phyloP scores from a whole-genome alignment of 108 stramenopile species.

The Skeletonema marinoi region DNA sequence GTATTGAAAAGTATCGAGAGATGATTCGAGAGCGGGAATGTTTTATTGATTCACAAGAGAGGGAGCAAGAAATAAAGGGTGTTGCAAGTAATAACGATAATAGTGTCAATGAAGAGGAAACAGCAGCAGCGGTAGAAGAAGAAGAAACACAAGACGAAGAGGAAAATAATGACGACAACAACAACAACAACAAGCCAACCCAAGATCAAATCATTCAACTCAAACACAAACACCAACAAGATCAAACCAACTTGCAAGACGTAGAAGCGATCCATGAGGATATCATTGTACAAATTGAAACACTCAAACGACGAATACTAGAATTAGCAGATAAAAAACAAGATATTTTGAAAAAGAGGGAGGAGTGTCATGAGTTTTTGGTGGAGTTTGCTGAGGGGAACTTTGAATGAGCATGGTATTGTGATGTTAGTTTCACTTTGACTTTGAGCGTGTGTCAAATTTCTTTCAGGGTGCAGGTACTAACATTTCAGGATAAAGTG shows the following conservation, averaged over 20 bases:
- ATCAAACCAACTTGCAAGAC: not conserved
- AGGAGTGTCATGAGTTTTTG: slow-evolving; percentile 1
- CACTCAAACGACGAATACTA: not conserved
- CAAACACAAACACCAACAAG: not conserved
- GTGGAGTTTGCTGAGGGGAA: slow-evolving; percentile 2
- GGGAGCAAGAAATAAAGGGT: not conserved
- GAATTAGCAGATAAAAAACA: not conserved
- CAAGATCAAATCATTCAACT: not conserved
- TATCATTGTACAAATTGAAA: slow-evolving; percentile 3
- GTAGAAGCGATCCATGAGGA: not conserved
- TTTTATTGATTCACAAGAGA: not conserved
- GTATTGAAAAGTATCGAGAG: slow-evolving; percentile 5
- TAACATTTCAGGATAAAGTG: no score
- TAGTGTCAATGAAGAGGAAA: not conserved
- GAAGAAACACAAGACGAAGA: not conserved
- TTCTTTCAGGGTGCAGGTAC: no score
- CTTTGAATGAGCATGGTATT: not conserved
- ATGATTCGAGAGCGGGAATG: not conserved
- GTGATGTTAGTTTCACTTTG: no score
- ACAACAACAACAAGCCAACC: not conserved
- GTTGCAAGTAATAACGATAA: not conserved
- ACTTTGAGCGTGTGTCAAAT: no score
- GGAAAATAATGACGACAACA: not conserved
- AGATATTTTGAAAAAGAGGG: slow-evolving; percentile 3
- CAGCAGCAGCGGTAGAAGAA: not conserved